Base-by-base conservation (phyloP, 2,329 filamentous ascomycete species). In the Fusarium anguioides region DNA sequence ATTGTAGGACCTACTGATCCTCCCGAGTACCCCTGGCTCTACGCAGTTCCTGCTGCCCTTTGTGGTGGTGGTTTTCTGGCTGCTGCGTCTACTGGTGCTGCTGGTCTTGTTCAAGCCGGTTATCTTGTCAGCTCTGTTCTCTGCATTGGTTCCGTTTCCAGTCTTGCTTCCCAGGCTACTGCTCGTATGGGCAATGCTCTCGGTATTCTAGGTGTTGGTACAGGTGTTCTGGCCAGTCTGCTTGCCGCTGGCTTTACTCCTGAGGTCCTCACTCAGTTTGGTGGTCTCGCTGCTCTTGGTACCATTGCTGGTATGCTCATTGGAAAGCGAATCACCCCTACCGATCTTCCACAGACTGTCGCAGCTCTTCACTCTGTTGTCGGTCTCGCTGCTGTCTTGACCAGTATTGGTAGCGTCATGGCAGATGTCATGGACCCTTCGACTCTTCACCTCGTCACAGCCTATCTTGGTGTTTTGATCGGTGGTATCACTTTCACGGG, bases 401-500 rank as follows among this genome's bases (percentile, higher is more conserved):
- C 94, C 3, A 96, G 92, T 72, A 92, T 96, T 64, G 94, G 93
- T 46, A 95, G 92, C 67, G 92, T 97, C 18, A 88, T 97, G 84
- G 87, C 88, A 17, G 86, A 91, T 69, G 83, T 94, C 9, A 81
- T 85, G 14, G 84, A 93, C 69, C 84, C 93, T 15, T 89, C 92
- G 1, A 94, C 89, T 6, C 81, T 96, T 11, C 94, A 97, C 74
- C 86, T 97, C 73, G 91, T 96, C 3, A 94, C 92, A 4, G 93
- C 91, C 0, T 97, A 97, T 72, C 81, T 96, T 1, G 94, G 93
- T 48, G 93, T 97, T 8, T 81, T 97, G 0, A 96, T 97, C 51
- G 92, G 88, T 68, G 94, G 94, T 54, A 89, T 97, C 31, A 97
- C 94, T 1, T 97, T 97, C 74, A 97, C 93, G 0, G 94, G 94